phyloP scores from a whole-genome alignment of 164 flowering plant genomes.

The Tetracentron sinense region DNA sequence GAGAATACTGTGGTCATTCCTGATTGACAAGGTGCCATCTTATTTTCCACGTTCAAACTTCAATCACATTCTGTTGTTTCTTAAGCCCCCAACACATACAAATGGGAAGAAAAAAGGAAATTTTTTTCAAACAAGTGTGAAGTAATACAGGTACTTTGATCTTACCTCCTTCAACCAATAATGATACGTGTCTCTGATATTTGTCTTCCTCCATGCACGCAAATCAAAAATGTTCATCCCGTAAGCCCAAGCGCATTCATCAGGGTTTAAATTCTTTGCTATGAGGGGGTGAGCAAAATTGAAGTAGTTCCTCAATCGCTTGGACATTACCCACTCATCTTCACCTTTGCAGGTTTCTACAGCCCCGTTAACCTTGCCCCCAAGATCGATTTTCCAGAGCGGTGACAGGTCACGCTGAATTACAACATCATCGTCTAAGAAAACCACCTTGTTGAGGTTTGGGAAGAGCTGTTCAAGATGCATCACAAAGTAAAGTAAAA shows the following conservation, averaged over 20 bases:
- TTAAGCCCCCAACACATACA: too few species aligned
- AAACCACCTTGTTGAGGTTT: constrained; percentile 85
- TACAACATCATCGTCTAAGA: constrained; percentile 94
- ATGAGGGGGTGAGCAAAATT: constrained; percentile 93
- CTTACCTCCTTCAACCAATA: constrained; percentile 90
- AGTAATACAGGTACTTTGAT: background rate
- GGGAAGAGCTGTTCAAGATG: constrained; percentile 79
- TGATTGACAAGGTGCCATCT: too few species aligned
- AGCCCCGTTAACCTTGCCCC: constrained; percentile 94
- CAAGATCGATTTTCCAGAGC: constrained; percentile 85
- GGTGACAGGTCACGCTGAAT: constrained; percentile 89
- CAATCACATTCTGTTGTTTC: too few species aligned
- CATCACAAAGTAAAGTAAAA: constrained; percentile 5
- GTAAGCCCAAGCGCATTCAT: constrained; percentile 99
- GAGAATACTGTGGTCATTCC: too few species aligned
- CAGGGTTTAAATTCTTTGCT: constrained; percentile 68
- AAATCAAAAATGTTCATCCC: constrained; percentile 98
- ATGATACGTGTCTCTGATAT: constrained; percentile 84
- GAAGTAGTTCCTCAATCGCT: constrained; percentile 82
- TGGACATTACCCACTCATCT: constrained; percentile 96
- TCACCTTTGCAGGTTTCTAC: constrained; percentile 95
- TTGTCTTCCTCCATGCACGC: constrained; percentile 84
- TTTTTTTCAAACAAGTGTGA: too few species aligned
- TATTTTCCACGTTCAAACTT: too few species aligned
- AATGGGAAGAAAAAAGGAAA: too few species aligned